phyloP scores from a whole-genome alignment of 257 asterid species.

The Nicotiana attenuata region DNA sequence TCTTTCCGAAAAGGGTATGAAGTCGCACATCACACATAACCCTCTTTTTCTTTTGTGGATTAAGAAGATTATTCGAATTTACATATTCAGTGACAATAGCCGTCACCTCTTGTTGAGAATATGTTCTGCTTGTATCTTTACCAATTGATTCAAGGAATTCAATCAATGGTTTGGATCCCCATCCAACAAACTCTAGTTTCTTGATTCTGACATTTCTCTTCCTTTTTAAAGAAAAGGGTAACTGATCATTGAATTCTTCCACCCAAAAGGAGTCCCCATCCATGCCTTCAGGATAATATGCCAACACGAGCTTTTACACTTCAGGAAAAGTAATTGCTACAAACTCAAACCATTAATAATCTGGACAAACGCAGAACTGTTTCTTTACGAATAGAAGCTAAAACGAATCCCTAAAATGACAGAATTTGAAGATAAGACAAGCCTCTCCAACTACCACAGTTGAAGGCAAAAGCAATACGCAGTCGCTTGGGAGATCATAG shows the following conservation, averaged over 20 bases:
- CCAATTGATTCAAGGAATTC: conserved; percentile 80
- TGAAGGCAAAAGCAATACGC: neutral
- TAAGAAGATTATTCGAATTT: conserved; percentile 41
- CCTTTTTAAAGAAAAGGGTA: conserved; percentile 39
- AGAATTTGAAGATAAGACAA: conserved; percentile 2
- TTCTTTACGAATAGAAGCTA: neutral
- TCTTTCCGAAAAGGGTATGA: conserved; percentile 61
- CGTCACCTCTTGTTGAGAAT: conserved; percentile 57
- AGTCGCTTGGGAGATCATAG: neutral
- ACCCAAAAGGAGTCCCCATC: conserved; percentile 55
- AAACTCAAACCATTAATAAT: neutral
- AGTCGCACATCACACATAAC: conserved; percentile 67
- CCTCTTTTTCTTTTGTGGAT: conserved; percentile 66
- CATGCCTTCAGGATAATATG: conserved; percentile 29
- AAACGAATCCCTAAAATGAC: neutral
- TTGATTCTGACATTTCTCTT: conserved; percentile 49
- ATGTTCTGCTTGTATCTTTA: conserved; percentile 43
- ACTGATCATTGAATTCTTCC: conserved; percentile 39
- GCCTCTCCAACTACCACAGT: neutral
- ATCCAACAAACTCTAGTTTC: conserved; percentile 52
- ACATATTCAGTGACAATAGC: conserved; percentile 46
- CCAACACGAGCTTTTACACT: conserved; percentile 1
- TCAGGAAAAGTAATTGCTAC: neutral
- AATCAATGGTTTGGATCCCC: conserved; percentile 79
- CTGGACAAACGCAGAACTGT: neutral